These are phyloP conservation scores for Aurantiochytrium sp. DNA, from an alignment of 108 stramenopile species.

Conservation along the genomic window DNA sequence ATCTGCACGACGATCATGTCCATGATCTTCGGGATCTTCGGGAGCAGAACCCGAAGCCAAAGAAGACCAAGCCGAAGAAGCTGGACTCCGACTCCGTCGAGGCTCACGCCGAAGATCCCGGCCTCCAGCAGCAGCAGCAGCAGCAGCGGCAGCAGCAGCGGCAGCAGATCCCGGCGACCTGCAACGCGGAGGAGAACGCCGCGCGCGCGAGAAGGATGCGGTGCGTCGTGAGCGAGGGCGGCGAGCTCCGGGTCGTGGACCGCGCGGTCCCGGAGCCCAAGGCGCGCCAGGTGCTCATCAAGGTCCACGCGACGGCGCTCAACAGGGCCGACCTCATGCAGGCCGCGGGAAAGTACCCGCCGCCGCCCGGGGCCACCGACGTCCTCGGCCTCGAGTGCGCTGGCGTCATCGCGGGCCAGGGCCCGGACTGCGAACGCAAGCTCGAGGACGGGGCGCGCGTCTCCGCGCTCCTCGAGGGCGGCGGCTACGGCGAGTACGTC, in stretches of 20 bases:
- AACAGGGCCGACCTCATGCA: constrained; percentile 31
- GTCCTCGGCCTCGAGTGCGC: constrained; percentile 31
- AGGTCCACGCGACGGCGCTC: neutral
- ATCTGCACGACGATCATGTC: too few species aligned
- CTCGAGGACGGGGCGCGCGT: neutral
- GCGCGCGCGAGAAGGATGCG: neutral
- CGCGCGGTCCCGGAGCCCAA: neutral
- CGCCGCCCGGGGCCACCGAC: constrained; percentile 28
- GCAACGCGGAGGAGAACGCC: too few species aligned
- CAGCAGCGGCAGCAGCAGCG: too few species aligned
- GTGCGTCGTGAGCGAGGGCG: neutral
- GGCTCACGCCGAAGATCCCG: too few species aligned
- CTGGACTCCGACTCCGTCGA: too few species aligned
- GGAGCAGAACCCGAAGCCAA: too few species aligned
- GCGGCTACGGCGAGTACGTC: neutral
- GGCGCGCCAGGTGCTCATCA: neutral
- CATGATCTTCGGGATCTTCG: too few species aligned
- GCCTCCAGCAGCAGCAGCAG: too few species aligned
- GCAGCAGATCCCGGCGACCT: too few species aligned
- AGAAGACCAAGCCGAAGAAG: too few species aligned
- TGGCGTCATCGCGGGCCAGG: neutral
- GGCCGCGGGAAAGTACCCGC: constrained; percentile 1
- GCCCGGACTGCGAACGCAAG: neutral
- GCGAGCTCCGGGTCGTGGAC: neutral
- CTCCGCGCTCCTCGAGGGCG: neutral